Base-by-base conservation (phyloP, 495 filamentous ascomycete species). In the Hypoxylon intermedium region DNA sequence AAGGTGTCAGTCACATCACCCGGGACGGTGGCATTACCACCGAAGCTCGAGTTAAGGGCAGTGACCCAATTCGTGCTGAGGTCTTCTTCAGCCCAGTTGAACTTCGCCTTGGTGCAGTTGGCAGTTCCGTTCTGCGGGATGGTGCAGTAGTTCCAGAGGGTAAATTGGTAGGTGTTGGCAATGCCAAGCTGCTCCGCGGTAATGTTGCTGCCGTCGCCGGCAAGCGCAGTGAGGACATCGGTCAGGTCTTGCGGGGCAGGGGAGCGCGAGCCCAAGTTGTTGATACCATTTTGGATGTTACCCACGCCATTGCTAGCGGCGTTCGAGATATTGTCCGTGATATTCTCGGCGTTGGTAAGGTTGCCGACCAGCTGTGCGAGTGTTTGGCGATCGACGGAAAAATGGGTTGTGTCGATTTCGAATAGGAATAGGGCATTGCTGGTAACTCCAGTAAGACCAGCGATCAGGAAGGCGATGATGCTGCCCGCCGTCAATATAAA, bases 71-170 rank as follows among this genome's bases (percentile, higher is more conserved):
- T 67, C 6, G 81, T 80, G 59, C 86, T 80, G 46, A 93, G 68
- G 6, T 65, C 73, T 1, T 81, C 76, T 2, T 86, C 80, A 70
- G 95, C 85, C 84, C 92, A 97, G 79, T 86, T 83, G 79, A 89
- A 97, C 54, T 85, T 71, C 3, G 83, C 72, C 74, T 89, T 78
- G 30, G 74, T 82, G 77, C 87, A 86, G 50, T 66, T 77, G 47
- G 79, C 75, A 23, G 77, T 72, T 56, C 77, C 78, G 30, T 76
- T 77, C 34, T 77, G 63, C 6, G 70, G 63, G 4, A 74, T 76
- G 38, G 81, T 77, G 79, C 94, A 98, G 83, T 92, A 97, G 69
- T 89, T 88, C 89, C 89, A 96, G 21, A 98, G 79, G 58, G 83
- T 83, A 69, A 97, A 81, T 46, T 85, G 82, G 82, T 98, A 98